These are phyloP conservation scores for Colletotrichum liaoningense DNA, from an alignment of 2,329 filamentous ascomycete genomes.

Conservation along the genomic window DNA sequence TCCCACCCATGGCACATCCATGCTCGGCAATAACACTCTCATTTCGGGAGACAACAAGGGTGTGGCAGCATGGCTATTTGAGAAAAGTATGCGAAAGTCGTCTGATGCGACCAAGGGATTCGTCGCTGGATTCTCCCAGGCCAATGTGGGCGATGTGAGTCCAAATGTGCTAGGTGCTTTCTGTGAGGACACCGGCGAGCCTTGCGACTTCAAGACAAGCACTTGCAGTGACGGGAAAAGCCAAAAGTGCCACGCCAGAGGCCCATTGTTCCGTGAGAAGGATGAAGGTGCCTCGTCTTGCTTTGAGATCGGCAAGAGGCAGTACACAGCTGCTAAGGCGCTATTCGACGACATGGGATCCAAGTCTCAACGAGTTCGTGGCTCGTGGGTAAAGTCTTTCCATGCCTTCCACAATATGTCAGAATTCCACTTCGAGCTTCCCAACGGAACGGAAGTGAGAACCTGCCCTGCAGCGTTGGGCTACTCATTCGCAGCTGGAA, in stretches of 20 bases:
- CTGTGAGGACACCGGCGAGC: conserved; percentile 82
- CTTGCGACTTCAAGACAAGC: conserved; percentile 80
- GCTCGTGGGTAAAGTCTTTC: conserved; percentile 78
- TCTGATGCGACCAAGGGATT: conserved; percentile 71
- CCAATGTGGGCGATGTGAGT: conserved; percentile 89
- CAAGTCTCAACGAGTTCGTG: conserved; percentile 63
- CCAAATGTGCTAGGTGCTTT: conserved; percentile 87
- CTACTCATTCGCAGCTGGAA: conserved; percentile 91
- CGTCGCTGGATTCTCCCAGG: conserved; percentile 90
- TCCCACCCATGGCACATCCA: conserved; percentile 88
- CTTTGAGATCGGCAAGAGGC: conserved; percentile 77
- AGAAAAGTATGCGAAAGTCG: conserved; percentile 71
- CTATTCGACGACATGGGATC: conserved; percentile 45
- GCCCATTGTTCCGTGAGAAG: conserved; percentile 72
- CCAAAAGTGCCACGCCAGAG: conserved; percentile 77
- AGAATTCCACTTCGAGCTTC: conserved; percentile 76
- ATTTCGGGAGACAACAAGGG: conserved; percentile 95
- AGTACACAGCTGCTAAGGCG: conserved; percentile 69
- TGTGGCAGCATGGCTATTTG: conserved; percentile 85
- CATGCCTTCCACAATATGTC: conserved; percentile 86
- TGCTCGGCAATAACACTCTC: conserved; percentile 90
- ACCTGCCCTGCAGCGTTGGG: conserved; percentile 90
- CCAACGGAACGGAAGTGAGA: conserved; percentile 75
- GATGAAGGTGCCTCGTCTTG: conserved; percentile 81
- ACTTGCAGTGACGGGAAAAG: conserved; percentile 78